Base-by-base conservation (phyloP, 2,329 filamentous ascomycete species). In the Fusarium mangiferae region DNA sequence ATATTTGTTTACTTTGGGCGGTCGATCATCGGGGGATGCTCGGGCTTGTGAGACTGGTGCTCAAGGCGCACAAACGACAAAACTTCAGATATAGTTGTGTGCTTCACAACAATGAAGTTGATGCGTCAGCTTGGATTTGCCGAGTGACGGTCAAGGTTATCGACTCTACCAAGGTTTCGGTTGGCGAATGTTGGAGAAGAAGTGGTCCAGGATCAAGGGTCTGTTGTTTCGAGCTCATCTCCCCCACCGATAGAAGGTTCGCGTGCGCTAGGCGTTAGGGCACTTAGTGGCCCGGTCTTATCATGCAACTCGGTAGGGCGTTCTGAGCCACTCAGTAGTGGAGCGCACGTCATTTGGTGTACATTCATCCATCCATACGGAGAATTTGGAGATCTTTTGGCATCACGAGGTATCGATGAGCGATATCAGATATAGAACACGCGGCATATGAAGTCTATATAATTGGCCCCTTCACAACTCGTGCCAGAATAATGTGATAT, bases 1-100 rank as follows among this genome's bases (percentile, higher is more conserved):
- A 84, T 84, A 70, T 72, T 70, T 77, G 36, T 68, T 70, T 72
- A 77, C 62, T 56, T 65, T 59, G 33, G 42, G 51, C 48, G 28
- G 64, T 63, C 49, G 65, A 48, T 62, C 69, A 75, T 77, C 56
- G 63, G 63, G 57, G 48, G 67, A 35, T 58, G 30, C 45, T 63
- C 26, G 59, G 65, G 65, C 62, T 75, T 62, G 54, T 62, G 63
- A 36, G 68, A 39, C 59, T 55, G 24, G 39, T 39, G 51, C 35
- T 42, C 22, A 45, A 33, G 48, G 41, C 51, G 55, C 58, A 55
- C 26, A 46, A 44, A 51, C 18, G 38, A 14, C 30, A 57, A 51
- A 45, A 28, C 33, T 33, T 46, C 44, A 65, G 45, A 39, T 78
- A 60, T 69, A 62, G 45, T 56, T 59, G 22, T 65, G 26, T 30